Evolutionary conservation across 306 rosid genomes (phyloP).

Genomic region (Sesbania bispinosa): DNA sequence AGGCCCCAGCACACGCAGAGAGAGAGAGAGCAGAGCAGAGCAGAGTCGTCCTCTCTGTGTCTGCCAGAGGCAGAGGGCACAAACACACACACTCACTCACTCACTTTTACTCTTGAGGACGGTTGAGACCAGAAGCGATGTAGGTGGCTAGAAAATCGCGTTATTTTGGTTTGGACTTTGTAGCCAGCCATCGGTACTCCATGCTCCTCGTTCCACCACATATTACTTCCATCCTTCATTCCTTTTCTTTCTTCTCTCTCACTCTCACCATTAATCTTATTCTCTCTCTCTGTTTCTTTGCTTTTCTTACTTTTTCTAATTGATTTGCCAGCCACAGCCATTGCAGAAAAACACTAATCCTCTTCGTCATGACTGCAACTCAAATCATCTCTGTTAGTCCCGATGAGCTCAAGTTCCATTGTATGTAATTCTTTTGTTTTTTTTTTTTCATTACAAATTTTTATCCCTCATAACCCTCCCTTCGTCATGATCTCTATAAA

Average conservation of each 20-base stretch:
- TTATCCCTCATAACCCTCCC: not conserved
- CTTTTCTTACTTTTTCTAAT: not conserved
- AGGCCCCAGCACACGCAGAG: not conserved
- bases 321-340: not conserved
- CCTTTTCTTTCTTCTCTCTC: not conserved
- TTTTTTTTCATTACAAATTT: not conserved
- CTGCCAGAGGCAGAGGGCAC: not conserved
- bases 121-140: constrained; percentile 18
- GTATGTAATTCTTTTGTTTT: constrained; percentile 30
- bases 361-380: constrained; percentile 57
- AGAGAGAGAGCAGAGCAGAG: not conserved
- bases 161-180: constrained; percentile 5
- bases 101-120: not conserved
- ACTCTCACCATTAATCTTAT: not conserved
- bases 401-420: constrained; percentile 76
- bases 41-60: not conserved
- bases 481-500: not conserved
- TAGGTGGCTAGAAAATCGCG: constrained; percentile 28
- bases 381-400: constrained; percentile 60
- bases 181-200: constrained; percentile 48
- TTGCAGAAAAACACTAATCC: not conserved
- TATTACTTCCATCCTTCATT: not conserved
- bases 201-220: constrained; percentile 45
- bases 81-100: not conserved
- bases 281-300: not conserved